Evolutionary conservation across 148 eudicot genomes (phyloP), one percentile per base, ranked within the genome.

Genomic region (Beta vulgaris): DNA sequence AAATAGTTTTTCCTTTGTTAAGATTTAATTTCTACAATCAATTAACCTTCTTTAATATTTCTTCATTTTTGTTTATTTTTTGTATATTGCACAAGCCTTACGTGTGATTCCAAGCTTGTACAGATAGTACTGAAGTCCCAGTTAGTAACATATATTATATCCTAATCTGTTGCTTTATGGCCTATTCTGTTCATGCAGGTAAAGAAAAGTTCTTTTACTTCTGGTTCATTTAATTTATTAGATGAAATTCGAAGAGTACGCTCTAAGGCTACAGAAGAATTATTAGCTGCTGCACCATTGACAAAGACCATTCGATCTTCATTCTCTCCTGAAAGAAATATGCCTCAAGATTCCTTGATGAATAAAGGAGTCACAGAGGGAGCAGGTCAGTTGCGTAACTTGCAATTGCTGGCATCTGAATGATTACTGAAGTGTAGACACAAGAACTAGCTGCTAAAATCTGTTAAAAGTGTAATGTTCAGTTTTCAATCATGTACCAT

Each of bases 181-280:
- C 28, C 34, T 15, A n/a, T 69, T 29, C 26, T 55, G 39, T 68
- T 19, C 48, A 48, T 81, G 80, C 82, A 81, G 91, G 79, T 79
- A 84, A 86, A 87, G 78, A 73, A 81, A 78, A 83, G 79, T 69
- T 76, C 87, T 69, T 82, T 82, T 82, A 73, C 89, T 64, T 79
- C 90, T 82, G 96, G 96, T 57, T 83, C 96, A 46, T 91, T 96
- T 96, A 91, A 87, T 79, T 83, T 94, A 42, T 81, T 88, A 76
- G 97, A 91, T 40, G 98, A 94, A 84, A 77, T 94, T 76, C 91
- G 92, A 63, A 89, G 86, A 81, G 93, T 91, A 72, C 98, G 93
- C 39, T 74, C 97, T 13, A 91, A 87, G 77, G 97, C 96, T 58
- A 84, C 96, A 25, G 97, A 94, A 80, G 92, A 94, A 44, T 76